Evolutionary conservation across 805 yeast genomes (phyloP).

Genomic region (Saturnispora quitensis): DNA sequence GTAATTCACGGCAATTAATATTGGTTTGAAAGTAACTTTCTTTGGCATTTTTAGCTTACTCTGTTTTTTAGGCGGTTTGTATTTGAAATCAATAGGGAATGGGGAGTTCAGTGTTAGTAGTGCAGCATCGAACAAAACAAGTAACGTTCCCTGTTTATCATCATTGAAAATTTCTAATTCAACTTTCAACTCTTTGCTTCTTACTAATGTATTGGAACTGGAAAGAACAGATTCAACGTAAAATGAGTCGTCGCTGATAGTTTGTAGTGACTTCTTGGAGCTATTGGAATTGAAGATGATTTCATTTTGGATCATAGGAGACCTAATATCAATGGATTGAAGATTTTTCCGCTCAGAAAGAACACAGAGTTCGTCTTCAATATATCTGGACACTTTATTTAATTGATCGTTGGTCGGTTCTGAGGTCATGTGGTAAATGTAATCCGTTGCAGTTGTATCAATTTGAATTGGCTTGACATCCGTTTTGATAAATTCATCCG

Average conservation of each 20-base stretch:
- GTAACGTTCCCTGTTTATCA: neutral
- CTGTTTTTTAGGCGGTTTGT: neutral
- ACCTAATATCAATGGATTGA: neutral
- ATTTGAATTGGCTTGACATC: neutral
- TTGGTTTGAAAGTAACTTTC: neutral
- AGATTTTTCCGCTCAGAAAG: constrained; percentile 9
- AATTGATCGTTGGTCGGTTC: constrained; percentile 5
- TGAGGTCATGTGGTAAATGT: neutral
- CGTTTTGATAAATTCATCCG: constrained; percentile 14
- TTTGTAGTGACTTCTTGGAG: neutral
- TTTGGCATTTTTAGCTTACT: neutral
- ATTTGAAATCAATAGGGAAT: constrained; percentile 2
- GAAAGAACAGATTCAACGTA: neutral
- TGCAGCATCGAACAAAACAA: constrained; percentile 2
- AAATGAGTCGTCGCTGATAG: neutral
- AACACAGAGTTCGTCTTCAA: constrained; percentile 6
- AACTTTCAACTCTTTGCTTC: neutral
- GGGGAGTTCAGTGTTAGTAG: constrained; percentile 1
- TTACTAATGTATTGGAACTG: neutral
- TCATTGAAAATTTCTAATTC: neutral
- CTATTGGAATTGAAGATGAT: constrained; percentile 8
- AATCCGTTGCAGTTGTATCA: neutral
- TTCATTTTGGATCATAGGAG: constrained; percentile 8
- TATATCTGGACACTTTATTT: constrained; percentile 8
- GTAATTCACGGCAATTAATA: neutral